Evolutionary conservation across 2,329 filamentous ascomycete genomes (phyloP).

Genomic region (Blastomyces gilchristii): DNA sequence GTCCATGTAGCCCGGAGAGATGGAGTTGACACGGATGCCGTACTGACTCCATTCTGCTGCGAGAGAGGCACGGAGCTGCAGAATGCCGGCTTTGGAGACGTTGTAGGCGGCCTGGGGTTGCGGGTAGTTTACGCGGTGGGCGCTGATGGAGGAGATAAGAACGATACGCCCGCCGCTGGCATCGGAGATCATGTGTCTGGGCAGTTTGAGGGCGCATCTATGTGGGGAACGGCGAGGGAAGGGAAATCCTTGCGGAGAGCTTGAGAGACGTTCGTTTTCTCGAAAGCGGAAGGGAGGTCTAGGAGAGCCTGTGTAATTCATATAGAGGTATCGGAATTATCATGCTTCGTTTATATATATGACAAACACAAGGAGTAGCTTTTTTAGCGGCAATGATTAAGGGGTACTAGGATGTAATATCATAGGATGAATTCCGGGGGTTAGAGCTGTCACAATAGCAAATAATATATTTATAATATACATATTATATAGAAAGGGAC

Average conservation of each 20-base stretch:
- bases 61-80: conserved; percentile 53
- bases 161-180: conserved; percentile 51
- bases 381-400: not conserved
- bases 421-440: not conserved
- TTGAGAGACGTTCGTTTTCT: conserved; percentile 25
- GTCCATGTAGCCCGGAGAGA: conserved; percentile 69
- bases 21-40: conserved; percentile 60
- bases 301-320: conserved; percentile 36
- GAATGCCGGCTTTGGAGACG: conserved; percentile 56
- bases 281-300: conserved; percentile 43
- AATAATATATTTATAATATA: not conserved
- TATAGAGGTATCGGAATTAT: conserved; percentile 4
- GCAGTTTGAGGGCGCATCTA: not conserved
- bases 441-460: not conserved
- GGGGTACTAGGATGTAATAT: not conserved
- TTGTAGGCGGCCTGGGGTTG: conserved; percentile 66
- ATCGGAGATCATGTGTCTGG: conserved; percentile 43
- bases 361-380: not conserved
- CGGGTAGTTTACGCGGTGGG: conserved; percentile 58
- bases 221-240: conserved; percentile 2
- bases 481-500: not conserved
- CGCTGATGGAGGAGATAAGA: conserved; percentile 58
- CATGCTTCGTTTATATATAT: not conserved
- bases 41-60: conserved; percentile 63
- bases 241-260: conserved; percentile 47